Evolutionary conservation across 257 asterid genomes (phyloP).

Genomic region (Solanum arcanum): DNA sequence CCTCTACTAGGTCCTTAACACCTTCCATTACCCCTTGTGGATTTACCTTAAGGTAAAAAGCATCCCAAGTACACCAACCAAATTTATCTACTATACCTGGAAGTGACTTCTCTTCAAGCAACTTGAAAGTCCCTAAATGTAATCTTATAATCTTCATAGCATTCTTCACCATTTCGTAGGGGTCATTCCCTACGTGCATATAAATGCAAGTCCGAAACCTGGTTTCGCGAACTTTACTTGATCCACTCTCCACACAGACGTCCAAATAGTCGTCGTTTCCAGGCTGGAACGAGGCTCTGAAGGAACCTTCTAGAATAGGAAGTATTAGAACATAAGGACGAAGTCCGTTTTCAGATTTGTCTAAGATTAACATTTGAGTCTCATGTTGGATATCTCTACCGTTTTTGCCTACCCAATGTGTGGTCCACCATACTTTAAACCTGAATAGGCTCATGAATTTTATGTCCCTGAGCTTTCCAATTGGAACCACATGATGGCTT

Average conservation of each 20-base stretch:
- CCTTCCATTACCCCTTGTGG: conserved; percentile 49
- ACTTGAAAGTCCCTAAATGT: not conserved
- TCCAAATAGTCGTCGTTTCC: conserved; percentile 34
- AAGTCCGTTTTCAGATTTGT: not conserved
- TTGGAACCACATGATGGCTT: conserved; percentile 16
- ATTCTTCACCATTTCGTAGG: conserved; percentile 7
- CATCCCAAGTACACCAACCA: conserved; percentile 69
- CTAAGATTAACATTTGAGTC: conserved; percentile 14
- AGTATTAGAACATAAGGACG: conserved; percentile 19
- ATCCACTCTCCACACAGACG: conserved; percentile 56
- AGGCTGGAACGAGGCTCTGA: conserved; percentile 50
- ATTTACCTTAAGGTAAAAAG: conserved; percentile 45
- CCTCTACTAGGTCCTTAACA: conserved; percentile 17
- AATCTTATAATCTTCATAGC: conserved; percentile 8
- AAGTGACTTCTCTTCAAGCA: conserved; percentile 6
- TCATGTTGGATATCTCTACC: conserved; percentile 15
- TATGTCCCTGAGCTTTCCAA: conserved; percentile 12
- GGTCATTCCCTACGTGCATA: not conserved
- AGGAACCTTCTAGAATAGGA: conserved; percentile 55
- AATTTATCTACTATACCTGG: conserved; percentile 46
- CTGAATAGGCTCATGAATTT: conserved; percentile 22
- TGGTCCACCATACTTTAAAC: conserved; percentile 28
- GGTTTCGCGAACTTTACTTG: not conserved
- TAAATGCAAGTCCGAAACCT: not conserved
- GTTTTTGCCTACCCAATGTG: conserved; percentile 14